Evolutionary conservation across 176 grass and related monocot species (phyloP).

Genomic region (Ensete glaucum): DNA sequence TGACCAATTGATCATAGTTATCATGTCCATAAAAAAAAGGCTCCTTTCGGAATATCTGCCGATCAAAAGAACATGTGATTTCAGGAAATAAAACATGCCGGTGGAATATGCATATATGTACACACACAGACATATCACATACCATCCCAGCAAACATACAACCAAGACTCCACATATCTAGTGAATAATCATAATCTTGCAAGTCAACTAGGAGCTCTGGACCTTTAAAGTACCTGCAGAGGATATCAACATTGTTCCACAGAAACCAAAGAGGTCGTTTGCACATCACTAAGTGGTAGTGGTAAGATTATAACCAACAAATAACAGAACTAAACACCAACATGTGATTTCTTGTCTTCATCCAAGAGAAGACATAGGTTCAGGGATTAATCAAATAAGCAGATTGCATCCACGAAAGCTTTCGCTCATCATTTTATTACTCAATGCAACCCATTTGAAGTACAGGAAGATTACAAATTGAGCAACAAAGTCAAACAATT

Average conservation of each 20-base stretch:
- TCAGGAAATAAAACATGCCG: constrained; percentile 7
- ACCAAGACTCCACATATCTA: constrained; percentile 98
- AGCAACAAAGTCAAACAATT: not conserved
- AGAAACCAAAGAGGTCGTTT: not conserved
- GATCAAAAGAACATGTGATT: constrained; percentile 6
- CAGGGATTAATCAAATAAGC: not conserved
- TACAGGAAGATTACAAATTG: too few relatives aligned
- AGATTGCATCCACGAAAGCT: not conserved
- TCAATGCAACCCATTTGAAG: not conserved
- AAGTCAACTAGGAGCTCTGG: constrained; percentile 96
- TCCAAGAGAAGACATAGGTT: too few relatives aligned
- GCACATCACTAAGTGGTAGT: not conserved
- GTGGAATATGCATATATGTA: not conserved
- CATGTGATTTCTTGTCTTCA: too few relatives aligned
- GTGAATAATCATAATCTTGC: constrained; percentile 94
- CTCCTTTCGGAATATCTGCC: constrained; percentile 73
- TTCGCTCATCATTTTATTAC: not conserved
- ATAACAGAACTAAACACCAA: not conserved
- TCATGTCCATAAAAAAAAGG: constrained; percentile 91
- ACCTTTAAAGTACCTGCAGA: constrained; percentile 65
- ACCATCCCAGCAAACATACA: constrained; percentile 97
- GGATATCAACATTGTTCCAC: not conserved
- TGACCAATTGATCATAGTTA: constrained; percentile 92
- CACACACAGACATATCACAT: constrained; percentile 16
- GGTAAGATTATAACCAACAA: not conserved